Percentiles rank a stretch among this genome's conserved stretches.
These are phyloP conservation scores for Sporothrix mexicana DNA, from an alignment of 2,329 filamentous ascomycete species.

Conservation along the genomic window DNA sequence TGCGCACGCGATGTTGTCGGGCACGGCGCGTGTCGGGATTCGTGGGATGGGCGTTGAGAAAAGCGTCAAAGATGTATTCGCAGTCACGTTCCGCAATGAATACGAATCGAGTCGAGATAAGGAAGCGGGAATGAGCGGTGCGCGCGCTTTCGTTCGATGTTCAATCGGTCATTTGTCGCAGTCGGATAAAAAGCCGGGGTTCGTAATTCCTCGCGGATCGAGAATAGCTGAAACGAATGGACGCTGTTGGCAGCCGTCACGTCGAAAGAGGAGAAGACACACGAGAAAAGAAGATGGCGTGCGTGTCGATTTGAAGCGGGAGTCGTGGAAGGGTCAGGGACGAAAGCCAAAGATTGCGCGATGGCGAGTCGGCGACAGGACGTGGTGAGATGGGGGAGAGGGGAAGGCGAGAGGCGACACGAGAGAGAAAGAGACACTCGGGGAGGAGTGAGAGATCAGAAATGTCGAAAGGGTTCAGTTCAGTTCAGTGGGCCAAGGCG, in stretches of 20 bases:
- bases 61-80: background rate
- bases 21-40: background rate
- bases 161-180: background rate
- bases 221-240: background rate
- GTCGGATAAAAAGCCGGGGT: background rate
- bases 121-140: background rate
- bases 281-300: background rate
- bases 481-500: constrained; percentile 30
- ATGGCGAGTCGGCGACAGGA: constrained; percentile 5
- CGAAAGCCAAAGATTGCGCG: background rate
- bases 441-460: background rate
- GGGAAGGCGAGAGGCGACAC: background rate
- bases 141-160: background rate
- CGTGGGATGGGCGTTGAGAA: no score
- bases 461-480: background rate
- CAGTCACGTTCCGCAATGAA: background rate
- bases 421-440: background rate
- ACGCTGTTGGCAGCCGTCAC: background rate
- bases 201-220: background rate
- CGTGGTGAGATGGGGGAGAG: constrained; percentile 10
- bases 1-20: constrained; percentile 30
- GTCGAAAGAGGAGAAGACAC: background rate
- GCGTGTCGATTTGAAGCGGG: background rate
- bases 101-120: no score
- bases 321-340: background rate